phyloP scores from a whole-genome alignment of 257 asterid genomes.

The Misopates orontium region DNA sequence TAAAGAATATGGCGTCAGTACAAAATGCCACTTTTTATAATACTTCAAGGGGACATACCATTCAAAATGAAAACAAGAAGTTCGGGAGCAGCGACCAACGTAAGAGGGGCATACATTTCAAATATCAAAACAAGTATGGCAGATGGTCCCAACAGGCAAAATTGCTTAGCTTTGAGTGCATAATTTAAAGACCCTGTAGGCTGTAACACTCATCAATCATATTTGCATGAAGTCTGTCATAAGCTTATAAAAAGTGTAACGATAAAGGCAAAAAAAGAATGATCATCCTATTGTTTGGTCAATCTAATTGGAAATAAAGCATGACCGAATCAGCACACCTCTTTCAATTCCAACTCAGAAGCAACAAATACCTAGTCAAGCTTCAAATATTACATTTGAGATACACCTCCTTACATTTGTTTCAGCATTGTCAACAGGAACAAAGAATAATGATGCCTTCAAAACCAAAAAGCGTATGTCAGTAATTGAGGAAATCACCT shows the following conservation, averaged over 20 bases:
- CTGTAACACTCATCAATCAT: not conserved
- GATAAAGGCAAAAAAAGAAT: no score
- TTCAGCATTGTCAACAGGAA: not conserved
- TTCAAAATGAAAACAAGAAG: not conserved
- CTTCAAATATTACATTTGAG: no score
- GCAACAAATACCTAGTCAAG: no score
- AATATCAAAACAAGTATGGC: no score
- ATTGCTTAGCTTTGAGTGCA: not conserved
- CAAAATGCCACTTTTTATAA: not conserved
- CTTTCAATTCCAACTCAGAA: no score
- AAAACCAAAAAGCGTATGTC: not conserved
- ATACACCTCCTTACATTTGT: no score
- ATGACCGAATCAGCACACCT: no score
- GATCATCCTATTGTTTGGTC: no score
- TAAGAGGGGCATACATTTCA: no score
- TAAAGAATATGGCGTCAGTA: not conserved
- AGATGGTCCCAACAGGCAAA: no score
- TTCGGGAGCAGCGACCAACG: slow-evolving; percentile 5
- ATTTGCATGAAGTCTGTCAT: slow-evolving; percentile 17
- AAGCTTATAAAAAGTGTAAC: no score
- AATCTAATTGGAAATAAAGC: not conserved
- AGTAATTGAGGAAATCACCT: slow-evolving; percentile 48
- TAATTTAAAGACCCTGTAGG: not conserved
- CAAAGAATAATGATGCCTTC: not conserved
- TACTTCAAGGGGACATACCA: not conserved